Evolutionary conservation across 2,329 filamentous ascomycete species (phyloP), one percentile per base, ranked within the genome.

Genomic region (Diatrype stigma): DNA sequence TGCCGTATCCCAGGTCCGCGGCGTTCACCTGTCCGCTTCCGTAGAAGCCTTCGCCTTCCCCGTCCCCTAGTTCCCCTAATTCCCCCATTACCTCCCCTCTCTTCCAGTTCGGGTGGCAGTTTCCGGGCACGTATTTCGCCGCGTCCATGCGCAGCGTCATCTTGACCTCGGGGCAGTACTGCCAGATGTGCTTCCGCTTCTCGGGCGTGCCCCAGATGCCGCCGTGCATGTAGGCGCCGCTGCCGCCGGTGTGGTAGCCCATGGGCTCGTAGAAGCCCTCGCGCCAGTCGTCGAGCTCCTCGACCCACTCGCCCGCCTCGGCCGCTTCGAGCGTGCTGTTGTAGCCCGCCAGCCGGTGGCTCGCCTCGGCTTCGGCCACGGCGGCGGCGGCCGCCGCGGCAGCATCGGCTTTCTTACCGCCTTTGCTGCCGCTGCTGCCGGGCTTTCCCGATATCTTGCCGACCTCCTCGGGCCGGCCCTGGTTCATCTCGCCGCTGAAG

Each of bases 91-190:
- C n/a, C n/a, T 53, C 59, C 48, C 66, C 62, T 42, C 74, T 64
- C 67, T 78, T 78, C 77, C 76, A 80, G 35, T 65, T 63, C 4
- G 64, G 59, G 34, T 70, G 63, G 55, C 77, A 80, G 7, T 70
- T 58, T 6, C 77, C 77, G 1, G 76, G 77, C 5, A 81, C 72
- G 53, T 71, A 79, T 53, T 72, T 67, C 42, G 74, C 76, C 6
- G 72, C 73, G 55, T 81, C 77, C 79, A 82, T 82, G 46, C 68
- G 66, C 26, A 82, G 62, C 44, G 73, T 79, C 71, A 82, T 78
- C 69, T 81, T 82, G 28, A 82, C 70, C 61, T 83, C 80, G 1
- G 80, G 80, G 53, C 79, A 82, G 62, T 82, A 82, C 26, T 74
- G 69, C 74, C 76, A 81, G 40, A 82, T 75, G 53, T 80, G 73